Evolutionary conservation across 495 filamentous ascomycete genomes (phyloP).

Genomic region (Xylaria cubensis): DNA sequence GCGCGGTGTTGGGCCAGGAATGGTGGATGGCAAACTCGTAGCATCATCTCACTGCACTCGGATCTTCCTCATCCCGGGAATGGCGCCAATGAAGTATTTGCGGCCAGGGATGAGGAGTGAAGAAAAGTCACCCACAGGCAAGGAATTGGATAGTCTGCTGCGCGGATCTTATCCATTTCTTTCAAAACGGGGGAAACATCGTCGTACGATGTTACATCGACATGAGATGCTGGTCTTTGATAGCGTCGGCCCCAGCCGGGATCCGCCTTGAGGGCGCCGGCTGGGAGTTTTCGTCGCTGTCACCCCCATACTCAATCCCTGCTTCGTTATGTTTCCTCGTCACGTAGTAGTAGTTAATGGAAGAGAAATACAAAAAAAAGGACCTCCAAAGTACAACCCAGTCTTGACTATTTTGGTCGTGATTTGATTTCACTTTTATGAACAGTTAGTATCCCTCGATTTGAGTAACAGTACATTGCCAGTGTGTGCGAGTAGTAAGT

Average conservation of each 20-base stretch:
- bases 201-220: slow-evolving; percentile 34
- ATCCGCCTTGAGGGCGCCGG: slow-evolving; percentile 15
- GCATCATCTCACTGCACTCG: slow-evolving; percentile 42
- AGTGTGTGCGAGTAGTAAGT: neutral
- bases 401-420: neutral
- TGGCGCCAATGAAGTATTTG: slow-evolving; percentile 28
- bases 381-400: neutral
- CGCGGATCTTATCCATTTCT: slow-evolving; percentile 8
- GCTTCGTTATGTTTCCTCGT: slow-evolving; percentile 18
- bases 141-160: slow-evolving; percentile 19
- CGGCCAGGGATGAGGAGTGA: slow-evolving; percentile 25
- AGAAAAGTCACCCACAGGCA: slow-evolving; percentile 30
- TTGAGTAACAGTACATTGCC: neutral
- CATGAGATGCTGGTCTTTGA: slow-evolving; percentile 40
- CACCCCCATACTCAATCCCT: neutral
- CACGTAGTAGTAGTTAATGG: slow-evolving; percentile 24
- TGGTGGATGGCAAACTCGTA: slow-evolving; percentile 33
- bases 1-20: slow-evolving; percentile 31
- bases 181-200: neutral
- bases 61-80: slow-evolving; percentile 26
- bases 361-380: slow-evolving; percentile 18
- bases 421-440: neutral
- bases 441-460: neutral
- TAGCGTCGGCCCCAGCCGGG: slow-evolving; percentile 8
- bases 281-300: neutral